A percentile compares a stretch with the other conserved stretches of the same genome.
Evolutionary conservation across 257 asterid species (phyloP).

Genomic region (Coffea canephora): DNA sequence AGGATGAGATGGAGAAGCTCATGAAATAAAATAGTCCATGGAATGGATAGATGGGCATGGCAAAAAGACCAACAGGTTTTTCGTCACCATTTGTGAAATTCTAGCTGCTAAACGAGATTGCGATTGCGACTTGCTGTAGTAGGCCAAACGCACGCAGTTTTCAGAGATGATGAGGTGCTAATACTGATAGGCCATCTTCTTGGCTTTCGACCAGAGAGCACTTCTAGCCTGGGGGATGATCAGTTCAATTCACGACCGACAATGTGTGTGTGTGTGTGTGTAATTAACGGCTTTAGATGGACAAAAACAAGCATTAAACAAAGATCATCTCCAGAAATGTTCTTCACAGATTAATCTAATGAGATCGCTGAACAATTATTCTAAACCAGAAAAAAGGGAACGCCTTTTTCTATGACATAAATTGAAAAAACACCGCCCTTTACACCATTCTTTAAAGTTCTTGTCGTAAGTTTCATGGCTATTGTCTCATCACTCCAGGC

Average conservation of each 20-base stretch:
- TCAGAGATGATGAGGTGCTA: conserved; percentile 4
- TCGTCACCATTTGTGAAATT: background rate
- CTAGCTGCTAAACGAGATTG: background rate
- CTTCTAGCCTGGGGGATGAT: background rate
- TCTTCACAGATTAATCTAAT: background rate
- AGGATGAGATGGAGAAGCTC: background rate
- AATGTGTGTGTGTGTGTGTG: no score
- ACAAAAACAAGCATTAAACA: background rate
- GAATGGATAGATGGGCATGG: background rate
- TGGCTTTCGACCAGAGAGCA: background rate
- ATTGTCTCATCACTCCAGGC: background rate
- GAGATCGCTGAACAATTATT: background rate
- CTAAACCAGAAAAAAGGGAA: background rate
- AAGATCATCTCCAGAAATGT: background rate
- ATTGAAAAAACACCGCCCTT: background rate
- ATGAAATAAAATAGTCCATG: background rate
- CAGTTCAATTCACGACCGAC: background rate
- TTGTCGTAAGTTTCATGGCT: conserved; percentile 7
- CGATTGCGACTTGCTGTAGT: background rate
- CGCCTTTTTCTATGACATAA: background rate
- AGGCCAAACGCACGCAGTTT: background rate
- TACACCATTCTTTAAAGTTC: conserved; percentile 16
- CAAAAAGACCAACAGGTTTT: background rate
- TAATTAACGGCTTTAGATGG: background rate
- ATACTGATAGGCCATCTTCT: background rate